Evolutionary conservation across 345 rosid species (phyloP), one percentile per base, ranked within the genome.

Genomic region (Chamaenerion angustifolium): DNA sequence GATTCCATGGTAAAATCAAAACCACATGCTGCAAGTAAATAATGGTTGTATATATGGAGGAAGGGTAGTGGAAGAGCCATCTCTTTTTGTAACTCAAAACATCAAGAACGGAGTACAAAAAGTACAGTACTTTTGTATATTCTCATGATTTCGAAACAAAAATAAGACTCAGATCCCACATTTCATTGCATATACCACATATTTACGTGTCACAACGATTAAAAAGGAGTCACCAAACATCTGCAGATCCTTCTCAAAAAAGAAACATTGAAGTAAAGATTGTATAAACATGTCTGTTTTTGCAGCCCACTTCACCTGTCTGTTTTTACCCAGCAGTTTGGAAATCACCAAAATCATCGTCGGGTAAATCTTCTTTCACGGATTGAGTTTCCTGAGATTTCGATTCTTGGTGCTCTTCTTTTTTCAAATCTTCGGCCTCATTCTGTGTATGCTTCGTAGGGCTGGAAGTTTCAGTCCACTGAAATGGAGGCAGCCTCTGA

Each of bases 341-440:
- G 70, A 93, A 93, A 65, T 93, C 99, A 14, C 99, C 99, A 41
- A 88, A 93, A 76, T 83, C 96, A 31, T 93, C 95, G 51, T 93
- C 98, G 2, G 64, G 74, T 55, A 42, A 57, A 15, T 50, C 43
- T 27, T 78, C 92, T 57, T 73, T 76, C 14, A 58, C 46, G 44
- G 61, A 68, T 68, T 46, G 64, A 13, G 64, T 65, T 40, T 58
- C 69, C 0, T 45, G 42, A 16, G 54, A 37, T 62, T 19, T 54
- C 31, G 63, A 65, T 63, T 68, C 76, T 55, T 69, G 69, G 9
- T 52, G 16, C 43, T 43, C 70, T 43, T 71, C 73, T 56, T 66
- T 56, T 5, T 49, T 40, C 16, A 56, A 42, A 16, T 46, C 64
- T 15, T 65, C 51, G 19, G 62, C 42, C 25, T 64, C 51, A 14